Evolutionary conservation across 495 filamentous ascomycete species (phyloP).

Genomic region (Thermothielavioides terrestris): DNA sequence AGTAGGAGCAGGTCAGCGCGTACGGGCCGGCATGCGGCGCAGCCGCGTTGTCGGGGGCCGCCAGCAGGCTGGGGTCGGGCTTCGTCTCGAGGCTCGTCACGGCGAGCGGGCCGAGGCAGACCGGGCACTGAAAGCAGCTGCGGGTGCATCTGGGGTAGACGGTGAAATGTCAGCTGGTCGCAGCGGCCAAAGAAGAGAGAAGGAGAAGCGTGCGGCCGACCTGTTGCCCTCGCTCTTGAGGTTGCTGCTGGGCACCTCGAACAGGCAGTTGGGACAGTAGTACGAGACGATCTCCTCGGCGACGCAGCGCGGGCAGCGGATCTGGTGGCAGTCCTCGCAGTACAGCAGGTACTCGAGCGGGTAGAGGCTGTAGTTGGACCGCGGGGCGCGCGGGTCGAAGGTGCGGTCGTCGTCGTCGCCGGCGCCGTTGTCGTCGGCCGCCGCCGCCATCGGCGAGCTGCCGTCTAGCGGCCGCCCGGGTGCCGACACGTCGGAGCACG

Average conservation of each 20-base stretch:
- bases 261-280: constrained; percentile 93
- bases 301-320: constrained; percentile 86
- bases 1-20: constrained; percentile 78
- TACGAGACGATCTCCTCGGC: constrained; percentile 87
- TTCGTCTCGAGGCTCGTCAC: constrained; percentile 57
- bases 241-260: constrained; percentile 85
- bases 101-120: constrained; percentile 72
- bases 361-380: constrained; percentile 83
- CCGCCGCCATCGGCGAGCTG: constrained; percentile 29
- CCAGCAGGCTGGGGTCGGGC: constrained; percentile 35
- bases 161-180: background rate
- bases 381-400: constrained; percentile 75
- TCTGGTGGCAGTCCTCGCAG: constrained; percentile 94
- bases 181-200: background rate
- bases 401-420: constrained; percentile 73
- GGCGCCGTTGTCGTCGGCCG: constrained; percentile 58
- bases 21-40: constrained; percentile 49
- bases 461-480: constrained; percentile 34
- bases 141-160: constrained; percentile 67
- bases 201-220: constrained; percentile 44
- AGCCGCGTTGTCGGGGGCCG: constrained; percentile 27
- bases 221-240: constrained; percentile 87
- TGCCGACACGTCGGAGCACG: constrained; percentile 60
- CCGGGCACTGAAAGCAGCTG: constrained; percentile 90
- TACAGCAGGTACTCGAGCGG: constrained; percentile 90